A percentile compares a stretch with the other conserved stretches of the same genome.
phyloP scores from a whole-genome alignment of 192 early-diverging fungal species.

The Coemansia furcata region DNA sequence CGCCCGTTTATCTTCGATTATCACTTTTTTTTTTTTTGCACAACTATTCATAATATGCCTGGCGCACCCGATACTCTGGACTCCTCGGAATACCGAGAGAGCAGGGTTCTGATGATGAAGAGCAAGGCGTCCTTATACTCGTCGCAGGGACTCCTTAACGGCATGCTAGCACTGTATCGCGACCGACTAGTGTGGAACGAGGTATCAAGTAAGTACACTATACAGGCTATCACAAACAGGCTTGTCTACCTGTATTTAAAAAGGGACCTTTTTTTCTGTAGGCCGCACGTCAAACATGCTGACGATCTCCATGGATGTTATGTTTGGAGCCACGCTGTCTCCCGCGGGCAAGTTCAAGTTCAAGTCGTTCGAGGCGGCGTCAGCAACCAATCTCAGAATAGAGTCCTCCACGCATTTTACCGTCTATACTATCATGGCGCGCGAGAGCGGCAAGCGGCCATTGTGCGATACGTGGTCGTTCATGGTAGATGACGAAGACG shows the following conservation, averaged over 20 bases:
- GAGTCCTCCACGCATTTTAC: constrained; percentile 52
- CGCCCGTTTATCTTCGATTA: neutral
- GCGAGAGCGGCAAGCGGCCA: constrained; percentile 40
- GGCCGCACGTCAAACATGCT: constrained; percentile 44
- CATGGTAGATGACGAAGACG: constrained; percentile 40
- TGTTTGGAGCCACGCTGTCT: constrained; percentile 51
- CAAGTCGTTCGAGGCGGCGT: constrained; percentile 45
- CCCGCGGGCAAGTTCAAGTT: constrained; percentile 49
- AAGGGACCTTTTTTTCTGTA: constrained; percentile 10
- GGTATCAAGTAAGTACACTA: constrained; percentile 32
- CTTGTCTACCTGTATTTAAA: neutral
- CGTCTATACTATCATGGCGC: constrained; percentile 45
- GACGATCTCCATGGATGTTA: constrained; percentile 41
- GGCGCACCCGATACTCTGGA: constrained; percentile 34
- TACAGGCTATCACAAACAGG: neutral
- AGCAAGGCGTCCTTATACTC: constrained; percentile 49
- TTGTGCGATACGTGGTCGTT: constrained; percentile 53
- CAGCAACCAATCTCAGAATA: constrained; percentile 22
- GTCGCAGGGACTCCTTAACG: constrained; percentile 42
- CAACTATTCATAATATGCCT: constrained; percentile 19
- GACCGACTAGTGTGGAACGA: constrained; percentile 45
- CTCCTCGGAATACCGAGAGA: constrained; percentile 3
- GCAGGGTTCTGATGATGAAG: constrained; percentile 27
- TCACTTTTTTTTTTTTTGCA: neutral
- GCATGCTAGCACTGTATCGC: constrained; percentile 38